Evolutionary conservation across 2,329 filamentous ascomycete genomes (phyloP).

Genomic region (Elsinoe arachidis): DNA sequence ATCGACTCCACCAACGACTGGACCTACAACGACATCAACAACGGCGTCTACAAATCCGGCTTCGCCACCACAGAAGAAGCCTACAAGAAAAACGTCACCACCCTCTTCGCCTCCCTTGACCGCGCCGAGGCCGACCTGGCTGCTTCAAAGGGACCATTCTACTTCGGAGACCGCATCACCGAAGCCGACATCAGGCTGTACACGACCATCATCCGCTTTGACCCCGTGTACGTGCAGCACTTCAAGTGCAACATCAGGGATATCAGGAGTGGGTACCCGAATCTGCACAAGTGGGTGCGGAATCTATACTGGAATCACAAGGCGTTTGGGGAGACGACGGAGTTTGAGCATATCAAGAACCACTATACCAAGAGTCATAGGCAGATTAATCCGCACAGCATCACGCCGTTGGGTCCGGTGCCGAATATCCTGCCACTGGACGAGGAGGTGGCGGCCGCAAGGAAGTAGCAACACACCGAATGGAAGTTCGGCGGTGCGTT

Average conservation of each 20-base stretch:
- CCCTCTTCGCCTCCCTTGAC: slow-evolving; percentile 42
- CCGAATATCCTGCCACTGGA: slow-evolving; percentile 71
- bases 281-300: slow-evolving; percentile 71
- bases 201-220: slow-evolving; percentile 55
- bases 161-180: slow-evolving; percentile 38
- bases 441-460: slow-evolving; percentile 62
- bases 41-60: slow-evolving; percentile 41
- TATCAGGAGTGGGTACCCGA: slow-evolving; percentile 75
- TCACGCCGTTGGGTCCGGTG: slow-evolving; percentile 77
- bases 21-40: slow-evolving; percentile 37
- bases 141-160: slow-evolving; percentile 36
- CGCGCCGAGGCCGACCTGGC: slow-evolving; percentile 37
- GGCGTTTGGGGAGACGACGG: slow-evolving; percentile 72
- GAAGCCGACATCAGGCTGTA: slow-evolving; percentile 45
- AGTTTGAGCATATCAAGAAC: slow-evolving; percentile 93
- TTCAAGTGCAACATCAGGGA: slow-evolving; percentile 77
- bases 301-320: slow-evolving; percentile 74
- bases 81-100: slow-evolving; percentile 38
- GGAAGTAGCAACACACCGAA: too few relatives aligned
- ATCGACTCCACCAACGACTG: slow-evolving; percentile 45
- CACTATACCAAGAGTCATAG: slow-evolving; percentile 59
- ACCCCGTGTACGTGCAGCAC: slow-evolving; percentile 47
- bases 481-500: too few relatives aligned
- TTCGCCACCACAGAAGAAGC: slow-evolving; percentile 47
- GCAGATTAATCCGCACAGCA: slow-evolving; percentile 57